Percentiles rank a stretch among this genome's conserved stretches.
These are phyloP conservation scores for Corchorus olitorius DNA, from an alignment of 345 rosid species.

Conservation along the genomic window DNA sequence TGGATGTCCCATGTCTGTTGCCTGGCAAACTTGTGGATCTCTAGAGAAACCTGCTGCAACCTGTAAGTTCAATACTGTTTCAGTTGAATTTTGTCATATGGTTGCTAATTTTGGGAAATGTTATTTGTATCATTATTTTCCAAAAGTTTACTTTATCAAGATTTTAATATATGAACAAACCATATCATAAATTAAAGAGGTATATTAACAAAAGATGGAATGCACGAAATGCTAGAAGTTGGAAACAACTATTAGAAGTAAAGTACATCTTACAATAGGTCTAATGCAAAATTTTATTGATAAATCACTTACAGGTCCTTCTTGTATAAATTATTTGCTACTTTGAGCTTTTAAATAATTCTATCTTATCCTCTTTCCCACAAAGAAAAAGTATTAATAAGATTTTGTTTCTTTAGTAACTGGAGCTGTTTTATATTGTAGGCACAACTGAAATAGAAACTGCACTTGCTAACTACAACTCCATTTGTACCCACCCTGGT, in stretches of 20 bases:
- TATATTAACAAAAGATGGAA: slow-evolving; percentile 6
- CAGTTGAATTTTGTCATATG: slow-evolving; percentile 11
- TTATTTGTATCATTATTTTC: neutral
- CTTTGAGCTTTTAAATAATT: neutral
- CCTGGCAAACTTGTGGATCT: slow-evolving; percentile 50
- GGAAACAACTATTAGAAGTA: slow-evolving; percentile 2
- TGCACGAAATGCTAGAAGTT: neutral
- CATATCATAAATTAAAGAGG: neutral
- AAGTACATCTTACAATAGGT: neutral
- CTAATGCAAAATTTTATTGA: neutral
- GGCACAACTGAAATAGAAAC: slow-evolving; percentile 66
- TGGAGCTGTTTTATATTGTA: slow-evolving; percentile 36
- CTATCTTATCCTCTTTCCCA: neutral
- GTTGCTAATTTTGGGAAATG: slow-evolving; percentile 5
- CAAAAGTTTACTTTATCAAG: neutral
- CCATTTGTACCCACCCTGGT: slow-evolving; percentile 42
- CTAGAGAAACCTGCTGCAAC: slow-evolving; percentile 97
- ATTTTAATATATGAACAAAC: neutral
- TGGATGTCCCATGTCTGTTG: slow-evolving; percentile 27
- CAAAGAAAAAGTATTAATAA: neutral
- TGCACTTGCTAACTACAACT: slow-evolving; percentile 64
- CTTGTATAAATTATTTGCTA: neutral
- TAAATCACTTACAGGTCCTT: neutral
- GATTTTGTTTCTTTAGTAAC: neutral
- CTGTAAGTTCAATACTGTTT: slow-evolving; percentile 56